A percentile compares a stretch with the other conserved stretches of the same genome.
These are phyloP conservation scores for Termitomyces sp. DNA, from an alignment of 768 basidiomycete genomes.

Conservation along the genomic window DNA sequence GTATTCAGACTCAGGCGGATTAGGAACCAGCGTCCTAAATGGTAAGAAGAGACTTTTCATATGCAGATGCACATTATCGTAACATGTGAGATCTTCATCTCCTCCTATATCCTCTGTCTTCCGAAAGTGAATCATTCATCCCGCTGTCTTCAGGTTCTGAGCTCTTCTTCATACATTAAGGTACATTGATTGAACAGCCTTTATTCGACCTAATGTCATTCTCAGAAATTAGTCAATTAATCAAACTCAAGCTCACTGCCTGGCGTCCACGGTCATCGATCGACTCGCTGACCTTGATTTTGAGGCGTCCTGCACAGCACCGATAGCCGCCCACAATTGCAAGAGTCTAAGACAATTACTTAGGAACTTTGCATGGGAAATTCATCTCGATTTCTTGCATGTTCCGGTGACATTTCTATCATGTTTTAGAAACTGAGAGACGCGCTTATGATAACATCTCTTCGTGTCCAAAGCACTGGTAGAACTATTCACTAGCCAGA, in stretches of 20 bases:
- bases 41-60: constrained; percentile 3
- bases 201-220: background rate
- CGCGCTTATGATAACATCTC: background rate
- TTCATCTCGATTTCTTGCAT: background rate
- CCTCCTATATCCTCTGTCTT: background rate
- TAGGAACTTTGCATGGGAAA: background rate
- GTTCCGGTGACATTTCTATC: background rate
- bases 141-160: background rate
- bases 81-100: constrained; percentile 4
- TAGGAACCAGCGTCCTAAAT: background rate
- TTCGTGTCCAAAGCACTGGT: background rate
- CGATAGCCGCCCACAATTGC: background rate
- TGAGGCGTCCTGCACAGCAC: background rate
- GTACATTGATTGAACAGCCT: background rate
- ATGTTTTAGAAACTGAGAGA: background rate
- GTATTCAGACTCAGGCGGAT: background rate
- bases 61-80: background rate
- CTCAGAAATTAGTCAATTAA: background rate
- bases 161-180: background rate
- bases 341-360: background rate
- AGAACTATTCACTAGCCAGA: background rate
- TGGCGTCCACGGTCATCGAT: background rate
- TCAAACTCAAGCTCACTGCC: background rate
- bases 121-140: background rate
- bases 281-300: background rate